phyloP scores from a whole-genome alignment of 306 rosid genomes.

The Rubus idaeus region DNA sequence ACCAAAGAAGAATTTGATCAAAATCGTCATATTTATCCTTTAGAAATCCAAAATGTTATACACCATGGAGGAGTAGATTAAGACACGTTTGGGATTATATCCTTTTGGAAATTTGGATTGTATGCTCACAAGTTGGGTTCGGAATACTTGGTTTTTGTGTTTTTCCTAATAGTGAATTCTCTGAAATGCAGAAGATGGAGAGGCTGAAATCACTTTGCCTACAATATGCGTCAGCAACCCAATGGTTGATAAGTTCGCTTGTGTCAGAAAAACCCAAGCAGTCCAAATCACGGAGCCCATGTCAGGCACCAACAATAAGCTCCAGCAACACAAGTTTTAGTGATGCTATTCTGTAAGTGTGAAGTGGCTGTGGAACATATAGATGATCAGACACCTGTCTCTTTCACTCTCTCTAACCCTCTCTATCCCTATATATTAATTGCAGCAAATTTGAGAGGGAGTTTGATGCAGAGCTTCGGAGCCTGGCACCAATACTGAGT shows the following conservation, averaged over 20 bases:
- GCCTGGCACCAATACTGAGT: slow-evolving; percentile 73
- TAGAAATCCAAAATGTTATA: background rate
- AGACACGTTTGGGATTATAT: background rate
- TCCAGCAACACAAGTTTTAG: slow-evolving; percentile 53
- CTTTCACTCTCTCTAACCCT: background rate
- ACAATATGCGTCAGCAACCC: slow-evolving; percentile 89
- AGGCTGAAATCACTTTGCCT: slow-evolving; percentile 77
- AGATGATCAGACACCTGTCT: background rate
- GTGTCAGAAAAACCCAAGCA: slow-evolving; percentile 42
- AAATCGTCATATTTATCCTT: background rate
- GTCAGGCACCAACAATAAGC: slow-evolving; percentile 54
- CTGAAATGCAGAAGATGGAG: slow-evolving; percentile 79
- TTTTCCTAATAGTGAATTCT: slow-evolving; percentile 15
- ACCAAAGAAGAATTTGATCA: slow-evolving; percentile 1
- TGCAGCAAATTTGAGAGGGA: slow-evolving; percentile 90
- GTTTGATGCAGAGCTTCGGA: slow-evolving; percentile 78
- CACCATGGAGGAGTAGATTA: background rate
- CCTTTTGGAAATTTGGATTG: background rate
- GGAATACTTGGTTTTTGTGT: background rate
- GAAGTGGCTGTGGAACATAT: background rate
- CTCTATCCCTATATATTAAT: slow-evolving; percentile 1
- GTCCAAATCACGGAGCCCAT: slow-evolving; percentile 45
- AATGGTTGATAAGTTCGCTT: slow-evolving; percentile 64
- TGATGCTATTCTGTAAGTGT: slow-evolving; percentile 78
- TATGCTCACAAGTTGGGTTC: background rate